A percentile compares a stretch with the other conserved stretches of the same genome.
Evolutionary conservation across 164 flowering plant species (phyloP).

Genomic region (Pachysandra terminalis): DNA sequence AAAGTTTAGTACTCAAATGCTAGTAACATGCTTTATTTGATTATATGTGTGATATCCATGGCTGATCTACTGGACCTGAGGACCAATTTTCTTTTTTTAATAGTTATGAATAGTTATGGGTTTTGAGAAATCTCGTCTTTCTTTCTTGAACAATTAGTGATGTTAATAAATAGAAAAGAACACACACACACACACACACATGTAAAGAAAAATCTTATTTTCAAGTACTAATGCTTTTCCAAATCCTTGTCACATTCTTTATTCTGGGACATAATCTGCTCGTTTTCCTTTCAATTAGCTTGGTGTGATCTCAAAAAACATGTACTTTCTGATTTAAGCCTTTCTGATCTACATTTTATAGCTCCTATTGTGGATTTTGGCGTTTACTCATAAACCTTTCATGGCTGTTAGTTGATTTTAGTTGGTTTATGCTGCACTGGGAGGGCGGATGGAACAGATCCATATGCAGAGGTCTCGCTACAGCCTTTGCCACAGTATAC

Average conservation of each 20-base stretch:
- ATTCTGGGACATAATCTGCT: background rate
- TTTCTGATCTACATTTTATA: background rate
- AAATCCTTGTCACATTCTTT: background rate
- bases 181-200: no score
- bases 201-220: background rate
- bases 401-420: constrained; percentile 64
- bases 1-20: background rate
- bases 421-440: constrained; percentile 91
- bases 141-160: background rate
- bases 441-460: constrained; percentile 82
- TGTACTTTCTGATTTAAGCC: background rate
- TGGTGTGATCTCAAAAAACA: background rate
- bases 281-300: background rate
- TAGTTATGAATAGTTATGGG: no score
- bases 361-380: background rate
- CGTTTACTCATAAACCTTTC: constrained; percentile 13
- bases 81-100: no score
- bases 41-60: background rate
- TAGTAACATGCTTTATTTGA: background rate
- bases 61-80: background rate
- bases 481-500: constrained; percentile 94
- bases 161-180: no score
- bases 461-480: constrained; percentile 84
- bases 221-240: background rate
- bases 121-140: no score